phyloP scores from a whole-genome alignment of 2,329 filamentous ascomycete genomes.

The Cercospora zeae-maydis region DNA sequence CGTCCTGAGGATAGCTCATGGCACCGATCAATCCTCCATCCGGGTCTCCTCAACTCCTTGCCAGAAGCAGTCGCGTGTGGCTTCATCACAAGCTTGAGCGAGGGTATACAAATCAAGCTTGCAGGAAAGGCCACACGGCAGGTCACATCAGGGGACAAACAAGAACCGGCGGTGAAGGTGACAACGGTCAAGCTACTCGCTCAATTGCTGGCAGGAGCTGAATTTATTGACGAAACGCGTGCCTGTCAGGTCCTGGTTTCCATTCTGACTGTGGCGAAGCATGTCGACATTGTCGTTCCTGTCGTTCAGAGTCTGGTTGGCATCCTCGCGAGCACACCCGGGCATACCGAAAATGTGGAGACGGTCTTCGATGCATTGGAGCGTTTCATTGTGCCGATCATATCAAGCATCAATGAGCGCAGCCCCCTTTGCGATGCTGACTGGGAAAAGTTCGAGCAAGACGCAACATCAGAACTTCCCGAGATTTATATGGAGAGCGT shows the following conservation, averaged over 20 bases:
- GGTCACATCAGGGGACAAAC: neutral
- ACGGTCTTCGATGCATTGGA: constrained; percentile 28
- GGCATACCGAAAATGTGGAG: constrained; percentile 12
- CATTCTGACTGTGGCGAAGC: constrained; percentile 33
- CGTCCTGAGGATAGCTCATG: constrained; percentile 40
- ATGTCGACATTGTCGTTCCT: constrained; percentile 40
- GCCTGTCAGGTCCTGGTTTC: constrained; percentile 34
- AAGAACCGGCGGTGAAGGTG: constrained; percentile 38
- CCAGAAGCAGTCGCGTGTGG: constrained; percentile 31
- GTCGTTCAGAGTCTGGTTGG: constrained; percentile 36
- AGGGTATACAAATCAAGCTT: constrained; percentile 33
- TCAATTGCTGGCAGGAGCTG: constrained; percentile 36
- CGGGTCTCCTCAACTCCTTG: constrained; percentile 35
- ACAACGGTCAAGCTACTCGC: constrained; percentile 45
- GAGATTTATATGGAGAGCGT: constrained; percentile 24
- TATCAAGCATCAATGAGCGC: constrained; percentile 38
- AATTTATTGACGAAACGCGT: constrained; percentile 34
- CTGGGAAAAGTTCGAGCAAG: constrained; percentile 33
- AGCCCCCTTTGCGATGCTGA: constrained; percentile 30
- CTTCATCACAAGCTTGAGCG: constrained; percentile 33
- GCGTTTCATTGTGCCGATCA: constrained; percentile 34
- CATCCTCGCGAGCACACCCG: constrained; percentile 25
- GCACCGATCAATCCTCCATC: constrained; percentile 39
- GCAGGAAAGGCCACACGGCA: constrained; percentile 26
- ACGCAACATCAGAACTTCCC: constrained; percentile 17